Evolutionary conservation across 192 early-diverging fungal genomes (phyloP), one percentile per base, ranked within the genome.

Genomic region (Chytriomyces hyalinus): DNA sequence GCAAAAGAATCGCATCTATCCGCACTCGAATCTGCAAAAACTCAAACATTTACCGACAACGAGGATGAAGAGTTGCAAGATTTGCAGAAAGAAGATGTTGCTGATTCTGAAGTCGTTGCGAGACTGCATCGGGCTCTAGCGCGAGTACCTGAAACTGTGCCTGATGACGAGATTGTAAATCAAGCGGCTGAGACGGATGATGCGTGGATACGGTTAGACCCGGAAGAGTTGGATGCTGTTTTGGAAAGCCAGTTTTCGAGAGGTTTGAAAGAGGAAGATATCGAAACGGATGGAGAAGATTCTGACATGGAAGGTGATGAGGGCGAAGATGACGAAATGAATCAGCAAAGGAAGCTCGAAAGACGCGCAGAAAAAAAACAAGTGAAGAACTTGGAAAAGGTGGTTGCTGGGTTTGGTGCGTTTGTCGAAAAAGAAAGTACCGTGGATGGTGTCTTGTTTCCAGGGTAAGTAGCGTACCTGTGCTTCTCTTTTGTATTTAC

Each of bases 401-500:
- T 94, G 82, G 76, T 93, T 45, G 78, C 84, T 2, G 83, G 88
- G 17, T 92, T 95, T 74, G 88, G 87, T 22, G 62, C 78, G 10
- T 95, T 95, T 83, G 76, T 95, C 6, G 82, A 88, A 11, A 83
- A 86, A 49, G 88, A 92, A 53, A 92, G 92, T 80, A 92, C 92
- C 22, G 72, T 93, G 2, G 93, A 93, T 15, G 96, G 96, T 46
- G 95, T 89, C 5, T 84, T 92, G 69, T 91, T 95, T 68, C 80
- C 89, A 46, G 86, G 83, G 85, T 91, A 90, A 79, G 87, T 36
- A 36, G 2, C 72, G 76, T 10, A 7, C 3, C 36, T 45, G 47
- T 72, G 10, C 44, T 57, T 28, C n/a, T 62, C 53, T 61, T 62
- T 64, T 77, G 44, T 4, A 13, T 63, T 15, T 1, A 67, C 61